Conservation (phyloP, 2,329 filamentous ascomycete species). For the Microcyclospora pomicola region DNA sequence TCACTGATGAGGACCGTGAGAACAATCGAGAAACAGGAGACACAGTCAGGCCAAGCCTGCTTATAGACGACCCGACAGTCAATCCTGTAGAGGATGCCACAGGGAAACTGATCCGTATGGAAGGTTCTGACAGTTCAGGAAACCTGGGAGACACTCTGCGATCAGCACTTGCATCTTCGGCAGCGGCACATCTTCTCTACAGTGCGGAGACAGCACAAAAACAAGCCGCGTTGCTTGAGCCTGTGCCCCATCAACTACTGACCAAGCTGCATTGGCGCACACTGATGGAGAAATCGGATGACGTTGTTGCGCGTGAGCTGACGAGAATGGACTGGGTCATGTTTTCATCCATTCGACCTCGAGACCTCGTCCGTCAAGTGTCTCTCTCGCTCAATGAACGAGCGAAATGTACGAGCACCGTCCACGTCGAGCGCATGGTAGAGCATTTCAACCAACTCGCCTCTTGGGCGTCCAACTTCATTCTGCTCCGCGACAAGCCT, state of each 20-base stretch:
- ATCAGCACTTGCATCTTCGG: constrained; percentile 16
- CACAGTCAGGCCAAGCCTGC: constrained; percentile 19
- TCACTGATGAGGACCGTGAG: constrained; percentile 52
- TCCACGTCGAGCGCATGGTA: constrained; percentile 89
- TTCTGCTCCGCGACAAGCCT: constrained; percentile 79
- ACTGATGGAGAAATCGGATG: constrained; percentile 75
- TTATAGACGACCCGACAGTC: constrained; percentile 22
- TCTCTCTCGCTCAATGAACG: constrained; percentile 51
- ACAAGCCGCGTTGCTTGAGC: constrained; percentile 58
- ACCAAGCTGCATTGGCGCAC: constrained; percentile 80
- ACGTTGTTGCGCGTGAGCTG: constrained; percentile 78
- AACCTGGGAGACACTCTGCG: constrained; percentile 7
- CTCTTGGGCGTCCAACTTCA: constrained; percentile 39
- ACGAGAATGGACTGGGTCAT: constrained; percentile 97
- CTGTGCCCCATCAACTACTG: constrained; percentile 54
- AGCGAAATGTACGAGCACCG: constrained; percentile 46
- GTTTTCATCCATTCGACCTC: constrained; percentile 87
- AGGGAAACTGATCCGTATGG: constrained; percentile 16
- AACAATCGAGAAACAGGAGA: constrained; percentile 11
- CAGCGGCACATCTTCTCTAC: constrained; percentile 18
- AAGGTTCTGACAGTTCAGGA: constrained; percentile 6
- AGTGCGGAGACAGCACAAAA: constrained; percentile 67
- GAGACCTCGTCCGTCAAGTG: constrained; percentile 85
- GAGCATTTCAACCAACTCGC: constrained; percentile 56
- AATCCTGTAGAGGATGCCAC: constrained; percentile 15